Percentiles rank a stretch among this genome's conserved stretches.
Evolutionary conservation across 2,329 filamentous ascomycete genomes (phyloP).

Genomic region (Aspergillus quadricinctus): DNA sequence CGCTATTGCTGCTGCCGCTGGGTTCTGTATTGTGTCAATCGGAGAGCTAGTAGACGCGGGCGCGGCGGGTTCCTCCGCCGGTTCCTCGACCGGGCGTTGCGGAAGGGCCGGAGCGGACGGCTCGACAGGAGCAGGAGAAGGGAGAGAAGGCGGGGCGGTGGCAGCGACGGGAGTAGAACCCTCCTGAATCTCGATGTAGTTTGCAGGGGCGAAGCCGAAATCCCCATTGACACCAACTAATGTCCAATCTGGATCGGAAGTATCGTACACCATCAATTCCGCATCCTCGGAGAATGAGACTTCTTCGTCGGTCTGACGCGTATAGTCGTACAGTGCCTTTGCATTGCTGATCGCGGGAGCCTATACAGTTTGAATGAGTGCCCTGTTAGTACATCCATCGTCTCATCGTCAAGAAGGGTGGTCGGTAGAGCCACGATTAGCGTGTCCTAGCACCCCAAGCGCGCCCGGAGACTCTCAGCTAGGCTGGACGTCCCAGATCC

Average conservation of each 20-base stretch:
- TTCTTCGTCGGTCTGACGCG: conserved; percentile 94
- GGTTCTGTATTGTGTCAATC: conserved; percentile 45
- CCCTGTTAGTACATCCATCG: conserved; percentile 3
- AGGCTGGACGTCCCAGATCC: background rate
- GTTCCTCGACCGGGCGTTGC: conserved; percentile 22
- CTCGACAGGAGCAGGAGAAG: conserved; percentile 23
- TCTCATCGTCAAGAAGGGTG: background rate
- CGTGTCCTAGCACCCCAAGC: background rate
- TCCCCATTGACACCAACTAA: conserved; percentile 79
- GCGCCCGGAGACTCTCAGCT: background rate
- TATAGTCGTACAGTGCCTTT: conserved; percentile 96
- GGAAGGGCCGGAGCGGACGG: conserved; percentile 40
- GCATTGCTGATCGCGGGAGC: conserved; percentile 65
- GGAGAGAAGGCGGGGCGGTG: conserved; percentile 17
- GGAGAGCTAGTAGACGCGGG: conserved; percentile 29
- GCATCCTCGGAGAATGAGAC: conserved; percentile 91
- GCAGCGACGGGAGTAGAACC: conserved; percentile 46
- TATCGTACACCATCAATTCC: conserved; percentile 78
- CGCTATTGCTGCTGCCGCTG: conserved; percentile 56
- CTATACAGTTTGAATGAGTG: conserved; percentile 37
- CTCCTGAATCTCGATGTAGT: conserved; percentile 78
- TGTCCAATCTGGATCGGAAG: conserved; percentile 92
- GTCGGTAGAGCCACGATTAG: background rate
- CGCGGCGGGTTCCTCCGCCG: conserved; percentile 23
- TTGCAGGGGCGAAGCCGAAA: conserved; percentile 90